Base-by-base conservation (phyloP, 768 basidiomycete species). In the Roridomyces roridus region DNA sequence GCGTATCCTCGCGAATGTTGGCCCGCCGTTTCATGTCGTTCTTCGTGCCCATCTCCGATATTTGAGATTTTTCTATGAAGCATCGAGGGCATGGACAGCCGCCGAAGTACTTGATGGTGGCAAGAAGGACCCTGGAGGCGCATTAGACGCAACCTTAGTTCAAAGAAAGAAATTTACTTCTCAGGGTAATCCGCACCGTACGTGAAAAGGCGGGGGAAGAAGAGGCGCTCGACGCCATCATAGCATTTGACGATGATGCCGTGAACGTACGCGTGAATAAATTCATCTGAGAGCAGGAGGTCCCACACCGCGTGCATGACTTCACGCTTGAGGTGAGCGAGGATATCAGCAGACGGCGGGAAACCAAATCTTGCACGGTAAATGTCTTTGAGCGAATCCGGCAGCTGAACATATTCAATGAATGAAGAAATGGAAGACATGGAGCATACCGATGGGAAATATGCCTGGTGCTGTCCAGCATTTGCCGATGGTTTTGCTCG, bases 161-260 rank as follows among this genome's bases (percentile, higher is more conserved):
- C 49, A 14, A 26, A 35, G 6, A 26, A 39, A 10, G 43, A 18
- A 25, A 60, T 36, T 39, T 51, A 71, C 71, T 70, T 72, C 43
- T 73, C 71, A 2, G 68, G 71, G 47, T 72, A 73, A 49, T 72
- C 71, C 1, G 71, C 71, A 11, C 61, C 55, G 43, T 72, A 70
- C 5, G 62, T 64, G 37, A 73, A 67, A 23, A 73, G 65, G 0
- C 71, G 59, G 5, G 67, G 68, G 47, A 61, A 72, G 7, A 71
- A 28, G 5, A 61, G 55, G 3, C 65, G 60, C 24, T 31, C 37
- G 3, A 71, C 46, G 5, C 66, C 64, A 64, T 73, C 71, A 17
- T 35, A 49, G 56, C 67, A 73, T n/a, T 41, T 46, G 14, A 72
- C 21, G 12, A 68, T 59, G 18, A 72, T 41, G 2, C 72, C 70